Evolutionary conservation across 495 filamentous ascomycete species (phyloP), one percentile per base, ranked within the genome.

Genomic region (Hyaloscypha finlandica): DNA sequence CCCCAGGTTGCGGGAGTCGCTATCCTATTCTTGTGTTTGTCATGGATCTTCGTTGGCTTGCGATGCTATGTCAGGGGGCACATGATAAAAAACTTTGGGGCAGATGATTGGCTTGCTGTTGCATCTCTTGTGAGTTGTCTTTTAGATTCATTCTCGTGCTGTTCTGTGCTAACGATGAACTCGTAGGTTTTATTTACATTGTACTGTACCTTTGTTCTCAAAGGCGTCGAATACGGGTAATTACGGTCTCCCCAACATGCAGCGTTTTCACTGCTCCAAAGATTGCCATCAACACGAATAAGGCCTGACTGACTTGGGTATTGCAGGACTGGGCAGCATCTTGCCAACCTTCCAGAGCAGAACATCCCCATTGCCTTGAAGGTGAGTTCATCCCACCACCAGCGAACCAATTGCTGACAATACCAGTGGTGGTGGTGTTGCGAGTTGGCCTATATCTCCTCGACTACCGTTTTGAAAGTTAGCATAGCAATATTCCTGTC

Each of bases 401-500:
- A 37, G 45, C 6, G 8, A 14, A 59, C 4, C 1, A 33, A 2
- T 25, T 37, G 30, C 37, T 59, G 16, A 68, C 2, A 22, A 25
- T 29, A 25, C 9, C n/a, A 66, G 67, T 69, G 67, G 64, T 69
- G 63, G 63, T 78, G 69, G 66, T 67, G 74, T 35, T 76, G 75
- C 65, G 77, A 78, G 52, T 30, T 77, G 22, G 70, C 76, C 31
- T 81, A 79, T 65, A 65, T 77, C 39, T 42, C 74, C n/a, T 68
- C 66, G 32, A 79, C 72, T 62, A 62, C 64, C 9, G 52, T 76
- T 16, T 35, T 78, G 16, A 84, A 84, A 64, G 42, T 78, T 8
- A 75, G 77, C 32, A 76, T 83, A 59, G 77, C 71, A 57, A 61
- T 77, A 52, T 80, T 82, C 66, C 74, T 83, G 11, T 71, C 79